A percentile compares a stretch with the other conserved stretches of the same genome.
These are phyloP conservation scores for Cladosporium sp. DNA, from an alignment of 2,329 filamentous ascomycete genomes.

Conservation along the genomic window DNA sequence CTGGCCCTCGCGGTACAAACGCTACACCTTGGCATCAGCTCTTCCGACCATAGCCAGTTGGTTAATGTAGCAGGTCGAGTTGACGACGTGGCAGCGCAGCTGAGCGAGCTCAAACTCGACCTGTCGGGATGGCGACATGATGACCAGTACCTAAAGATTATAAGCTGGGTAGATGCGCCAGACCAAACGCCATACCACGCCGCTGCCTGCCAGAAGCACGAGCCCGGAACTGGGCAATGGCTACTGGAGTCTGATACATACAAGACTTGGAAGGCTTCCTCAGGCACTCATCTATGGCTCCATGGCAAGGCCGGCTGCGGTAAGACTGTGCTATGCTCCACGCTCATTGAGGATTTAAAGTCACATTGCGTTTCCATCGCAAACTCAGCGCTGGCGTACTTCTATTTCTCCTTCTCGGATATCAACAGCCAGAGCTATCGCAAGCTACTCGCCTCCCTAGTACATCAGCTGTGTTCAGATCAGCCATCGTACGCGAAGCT, in stretches of 20 bases:
- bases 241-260: conserved; percentile 25
- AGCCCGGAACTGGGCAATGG: conserved; percentile 29
- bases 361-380: conserved; percentile 15
- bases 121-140: too few species aligned
- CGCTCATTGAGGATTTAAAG: conserved; percentile 27
- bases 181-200: conserved; percentile 20
- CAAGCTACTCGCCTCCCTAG: background rate
- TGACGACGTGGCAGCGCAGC: too few species aligned
- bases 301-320: conserved; percentile 30
- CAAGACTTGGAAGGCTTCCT: conserved; percentile 25
- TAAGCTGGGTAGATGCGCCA: too few species aligned
- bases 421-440: background rate
- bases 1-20: background rate
- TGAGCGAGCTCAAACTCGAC: too few species aligned
- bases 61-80: too few species aligned
- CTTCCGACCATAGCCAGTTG: background rate
- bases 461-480: too few species aligned
- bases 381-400: conserved; percentile 23
- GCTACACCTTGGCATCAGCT: background rate
- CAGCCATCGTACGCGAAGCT: too few species aligned
- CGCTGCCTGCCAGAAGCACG: conserved; percentile 25
- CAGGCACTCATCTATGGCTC: conserved; percentile 24
- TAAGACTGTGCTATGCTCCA: conserved; percentile 32
- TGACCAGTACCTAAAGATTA: too few species aligned
- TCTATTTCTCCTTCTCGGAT: conserved; percentile 33